A percentile compares a stretch with the other conserved stretches of the same genome.
phyloP scores from a whole-genome alignment of 495 filamentous ascomycete species.

The Penicillium silybi region DNA sequence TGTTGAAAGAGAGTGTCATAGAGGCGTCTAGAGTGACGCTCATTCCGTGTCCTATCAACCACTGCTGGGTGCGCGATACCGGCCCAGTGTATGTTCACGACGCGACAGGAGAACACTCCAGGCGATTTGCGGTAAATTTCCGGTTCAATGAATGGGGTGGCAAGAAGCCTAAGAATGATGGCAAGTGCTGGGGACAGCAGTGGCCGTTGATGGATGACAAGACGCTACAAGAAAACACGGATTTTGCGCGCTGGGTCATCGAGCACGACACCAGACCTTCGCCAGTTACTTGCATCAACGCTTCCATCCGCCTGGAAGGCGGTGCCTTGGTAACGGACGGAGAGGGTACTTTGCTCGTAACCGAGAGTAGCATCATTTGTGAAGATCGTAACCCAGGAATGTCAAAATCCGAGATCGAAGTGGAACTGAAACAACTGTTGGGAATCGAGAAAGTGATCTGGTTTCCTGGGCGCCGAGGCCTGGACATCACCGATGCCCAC shows the following conservation, averaged over 20 bases:
- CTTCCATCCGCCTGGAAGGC: slow-evolving; percentile 21
- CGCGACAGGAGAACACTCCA: slow-evolving; percentile 9
- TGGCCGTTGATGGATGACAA: slow-evolving; percentile 17
- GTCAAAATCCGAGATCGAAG: slow-evolving; percentile 17
- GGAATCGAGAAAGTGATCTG: slow-evolving; percentile 28
- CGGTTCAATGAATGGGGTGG: slow-evolving; percentile 29
- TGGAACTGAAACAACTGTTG: slow-evolving; percentile 20
- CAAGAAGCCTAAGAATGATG: slow-evolving; percentile 17
- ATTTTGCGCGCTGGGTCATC: slow-evolving; percentile 22
- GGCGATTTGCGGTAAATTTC: slow-evolving; percentile 22
- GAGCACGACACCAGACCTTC: slow-evolving; percentile 11
- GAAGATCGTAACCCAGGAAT: slow-evolving; percentile 24
- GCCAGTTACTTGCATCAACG: slow-evolving; percentile 14
- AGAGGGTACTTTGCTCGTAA: slow-evolving; percentile 25
- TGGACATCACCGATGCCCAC: slow-evolving; percentile 27
- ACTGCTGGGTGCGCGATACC: slow-evolving; percentile 28
- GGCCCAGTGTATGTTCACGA: slow-evolving; percentile 25
- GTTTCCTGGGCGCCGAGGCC: slow-evolving; percentile 21
- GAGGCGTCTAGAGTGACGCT: slow-evolving; percentile 10
- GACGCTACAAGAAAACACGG: slow-evolving; percentile 16
- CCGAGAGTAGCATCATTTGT: slow-evolving; percentile 27
- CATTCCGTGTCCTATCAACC: slow-evolving; percentile 22
- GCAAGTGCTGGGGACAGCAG: slow-evolving; percentile 12
- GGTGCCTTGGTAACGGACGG: slow-evolving; percentile 25
- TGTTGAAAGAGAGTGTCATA: slow-evolving; percentile 6